These are phyloP conservation scores for Basidiobolus meristosporus DNA, from an alignment of 371 early-diverging fungal species.

Conservation along the genomic window DNA sequence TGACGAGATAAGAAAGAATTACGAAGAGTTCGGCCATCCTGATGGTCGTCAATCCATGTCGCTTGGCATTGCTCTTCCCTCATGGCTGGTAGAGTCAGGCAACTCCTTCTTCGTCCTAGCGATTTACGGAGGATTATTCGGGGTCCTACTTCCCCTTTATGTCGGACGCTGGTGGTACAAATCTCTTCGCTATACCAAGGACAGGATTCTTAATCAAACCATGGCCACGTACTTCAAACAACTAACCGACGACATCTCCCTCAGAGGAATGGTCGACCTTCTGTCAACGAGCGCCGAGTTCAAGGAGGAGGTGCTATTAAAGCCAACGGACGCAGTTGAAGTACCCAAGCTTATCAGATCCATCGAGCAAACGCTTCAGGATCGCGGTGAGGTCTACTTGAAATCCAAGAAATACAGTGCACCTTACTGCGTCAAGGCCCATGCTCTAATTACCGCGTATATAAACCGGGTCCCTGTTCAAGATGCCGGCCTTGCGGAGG, in stretches of 20 bases:
- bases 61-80: constrained; percentile 82
- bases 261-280: constrained; percentile 31
- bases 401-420: constrained; percentile 16
- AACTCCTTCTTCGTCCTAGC: constrained; percentile 58
- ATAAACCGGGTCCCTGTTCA: constrained; percentile 46
- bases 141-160: constrained; percentile 74
- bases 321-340: constrained; percentile 24
- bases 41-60: constrained; percentile 63
- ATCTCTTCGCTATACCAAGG: constrained; percentile 71
- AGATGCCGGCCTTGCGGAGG: constrained; percentile 30
- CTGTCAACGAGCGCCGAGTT: constrained; percentile 56
- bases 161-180: constrained; percentile 90
- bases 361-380: constrained; percentile 35
- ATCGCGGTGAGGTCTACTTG: constrained; percentile 32
- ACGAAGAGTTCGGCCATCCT: constrained; percentile 89
- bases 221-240: constrained; percentile 84
- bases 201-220: constrained; percentile 65
- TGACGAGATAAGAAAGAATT: constrained; percentile 72
- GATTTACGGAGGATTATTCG: constrained; percentile 74
- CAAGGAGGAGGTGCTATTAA: constrained; percentile 24
- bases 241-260: constrained; percentile 48
- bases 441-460: constrained; percentile 65
- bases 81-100: constrained; percentile 65
- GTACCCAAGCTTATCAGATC: constrained; percentile 22
- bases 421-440: constrained; percentile 44